phyloP scores from a whole-genome alignment of 2,329 filamentous ascomycete genomes.

The Drechslerella coelobrocha region DNA sequence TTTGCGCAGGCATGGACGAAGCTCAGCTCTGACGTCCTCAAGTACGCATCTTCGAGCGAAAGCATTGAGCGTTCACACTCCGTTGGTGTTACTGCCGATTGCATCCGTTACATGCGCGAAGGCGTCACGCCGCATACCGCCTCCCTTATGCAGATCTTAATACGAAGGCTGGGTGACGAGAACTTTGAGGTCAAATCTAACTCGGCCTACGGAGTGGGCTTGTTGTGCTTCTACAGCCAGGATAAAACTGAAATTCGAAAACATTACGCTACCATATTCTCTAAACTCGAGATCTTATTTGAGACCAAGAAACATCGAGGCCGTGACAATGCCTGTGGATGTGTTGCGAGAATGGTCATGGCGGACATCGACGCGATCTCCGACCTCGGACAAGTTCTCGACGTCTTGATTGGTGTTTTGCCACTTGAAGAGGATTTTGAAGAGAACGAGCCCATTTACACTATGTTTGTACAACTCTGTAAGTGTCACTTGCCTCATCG shows the following conservation, averaged over 20 bases:
- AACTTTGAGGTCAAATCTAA: constrained; percentile 94
- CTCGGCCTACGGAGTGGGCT: constrained; percentile 86
- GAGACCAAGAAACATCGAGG: constrained; percentile 75
- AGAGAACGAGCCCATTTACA: constrained; percentile 92
- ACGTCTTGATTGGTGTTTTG: constrained; percentile 76
- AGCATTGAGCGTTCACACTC: constrained; percentile 86
- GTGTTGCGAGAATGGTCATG: constrained; percentile 88
- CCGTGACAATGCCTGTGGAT: constrained; percentile 91
- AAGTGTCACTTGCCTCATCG: constrained; percentile 59
- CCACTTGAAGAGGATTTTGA: constrained; percentile 93
- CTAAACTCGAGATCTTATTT: constrained; percentile 84
- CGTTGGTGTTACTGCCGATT: constrained; percentile 90
- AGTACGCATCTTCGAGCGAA: constrained; percentile 85
- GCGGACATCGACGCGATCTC: constrained; percentile 78
- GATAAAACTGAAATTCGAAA: constrained; percentile 76
- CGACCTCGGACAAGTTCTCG: constrained; percentile 75
- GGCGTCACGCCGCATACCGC: constrained; percentile 82
- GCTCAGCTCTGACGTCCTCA: constrained; percentile 89
- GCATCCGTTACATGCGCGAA: constrained; percentile 80
- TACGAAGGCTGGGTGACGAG: constrained; percentile 87
- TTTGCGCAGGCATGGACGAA: constrained; percentile 94
- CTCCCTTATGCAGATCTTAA: constrained; percentile 76
- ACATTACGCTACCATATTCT: constrained; percentile 77
- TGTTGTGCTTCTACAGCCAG: constrained; percentile 81
- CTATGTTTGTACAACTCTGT: constrained; percentile 88